These are phyloP conservation scores for Aciculosporium take DNA, from an alignment of 2,329 filamentous ascomycete genomes.

Conservation along the genomic window DNA sequence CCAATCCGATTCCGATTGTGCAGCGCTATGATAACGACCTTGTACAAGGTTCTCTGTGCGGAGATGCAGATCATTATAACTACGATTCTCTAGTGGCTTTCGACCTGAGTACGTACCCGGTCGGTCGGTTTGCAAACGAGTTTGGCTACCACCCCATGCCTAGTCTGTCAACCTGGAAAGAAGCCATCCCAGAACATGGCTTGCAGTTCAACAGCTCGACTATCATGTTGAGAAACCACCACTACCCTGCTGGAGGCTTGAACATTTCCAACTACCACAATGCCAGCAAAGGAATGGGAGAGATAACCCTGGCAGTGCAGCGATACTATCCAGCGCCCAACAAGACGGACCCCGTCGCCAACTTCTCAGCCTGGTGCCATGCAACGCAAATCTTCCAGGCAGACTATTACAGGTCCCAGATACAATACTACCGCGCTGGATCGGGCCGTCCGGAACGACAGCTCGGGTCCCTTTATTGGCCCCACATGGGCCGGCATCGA, in stretches of 20 bases:
- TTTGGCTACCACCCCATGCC: conserved; percentile 53
- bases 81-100: conserved; percentile 39
- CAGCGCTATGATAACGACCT: conserved; percentile 39
- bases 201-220: conserved; percentile 43
- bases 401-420: conserved; percentile 45
- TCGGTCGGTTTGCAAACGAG: conserved; percentile 47
- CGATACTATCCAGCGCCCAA: conserved; percentile 42
- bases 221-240: conserved; percentile 43
- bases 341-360: conserved; percentile 36
- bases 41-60: conserved; percentile 38
- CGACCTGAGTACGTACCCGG: conserved; percentile 38
- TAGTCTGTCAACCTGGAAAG: conserved; percentile 41
- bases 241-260: conserved; percentile 23
- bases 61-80: conserved; percentile 47
- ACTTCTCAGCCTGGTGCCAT: conserved; percentile 48
- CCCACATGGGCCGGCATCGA: conserved; percentile 51
- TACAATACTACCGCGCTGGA: conserved; percentile 46
- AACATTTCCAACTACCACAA: conserved; percentile 8
- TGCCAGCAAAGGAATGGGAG: conserved; percentile 26
- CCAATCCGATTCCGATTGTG: conserved; percentile 34
- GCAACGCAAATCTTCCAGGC: conserved; percentile 51
- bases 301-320: conserved; percentile 44
- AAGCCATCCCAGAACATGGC: conserved; percentile 34
- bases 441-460: conserved; percentile 42
- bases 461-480: conserved; percentile 48